phyloP scores from a whole-genome alignment of 805 yeast genomes.

The Limtongia smithiae region DNA sequence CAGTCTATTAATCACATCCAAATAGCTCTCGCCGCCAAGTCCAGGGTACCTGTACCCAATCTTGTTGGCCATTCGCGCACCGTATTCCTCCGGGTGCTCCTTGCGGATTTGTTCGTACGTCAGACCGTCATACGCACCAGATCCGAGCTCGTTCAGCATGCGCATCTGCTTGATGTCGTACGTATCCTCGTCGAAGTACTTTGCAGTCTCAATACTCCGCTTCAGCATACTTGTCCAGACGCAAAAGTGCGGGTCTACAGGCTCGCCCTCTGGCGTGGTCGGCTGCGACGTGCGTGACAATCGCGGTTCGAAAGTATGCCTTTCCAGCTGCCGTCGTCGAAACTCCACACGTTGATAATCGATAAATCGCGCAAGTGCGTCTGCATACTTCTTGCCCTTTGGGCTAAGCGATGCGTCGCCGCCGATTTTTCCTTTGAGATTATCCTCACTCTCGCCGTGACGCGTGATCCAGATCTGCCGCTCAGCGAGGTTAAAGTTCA shows the following conservation, averaged over 20 bases:
- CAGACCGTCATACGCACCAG: conserved; percentile 89
- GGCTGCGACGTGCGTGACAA: conserved; percentile 40
- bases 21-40: conserved; percentile 91
- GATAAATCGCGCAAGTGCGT: conserved; percentile 71
- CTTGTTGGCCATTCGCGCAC: conserved; percentile 70
- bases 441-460: conserved; percentile 89
- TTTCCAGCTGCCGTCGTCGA: conserved; percentile 55
- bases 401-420: conserved; percentile 82
- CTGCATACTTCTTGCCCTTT: conserved; percentile 72
- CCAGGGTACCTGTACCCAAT: conserved; percentile 91
- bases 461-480: conserved; percentile 93
- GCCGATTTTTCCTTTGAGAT: conserved; percentile 80
- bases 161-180: conserved; percentile 84
- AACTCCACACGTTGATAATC: conserved; percentile 66
- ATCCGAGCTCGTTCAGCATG: conserved; percentile 89
- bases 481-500: conserved; percentile 82
- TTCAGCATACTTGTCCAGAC: conserved; percentile 90
- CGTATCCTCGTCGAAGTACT: conserved; percentile 65
- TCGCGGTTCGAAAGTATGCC: conserved; percentile 47
- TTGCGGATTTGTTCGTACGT: conserved; percentile 82
- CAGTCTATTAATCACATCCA: conserved; percentile 87
- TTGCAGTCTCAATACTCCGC: conserved; percentile 75
- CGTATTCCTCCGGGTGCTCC: conserved; percentile 72
- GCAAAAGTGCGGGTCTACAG: conserved; percentile 71
- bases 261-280: conserved; percentile 36